These are phyloP conservation scores for Spatholobus suberectus DNA, from an alignment of 306 rosid species.

Conservation along the genomic window DNA sequence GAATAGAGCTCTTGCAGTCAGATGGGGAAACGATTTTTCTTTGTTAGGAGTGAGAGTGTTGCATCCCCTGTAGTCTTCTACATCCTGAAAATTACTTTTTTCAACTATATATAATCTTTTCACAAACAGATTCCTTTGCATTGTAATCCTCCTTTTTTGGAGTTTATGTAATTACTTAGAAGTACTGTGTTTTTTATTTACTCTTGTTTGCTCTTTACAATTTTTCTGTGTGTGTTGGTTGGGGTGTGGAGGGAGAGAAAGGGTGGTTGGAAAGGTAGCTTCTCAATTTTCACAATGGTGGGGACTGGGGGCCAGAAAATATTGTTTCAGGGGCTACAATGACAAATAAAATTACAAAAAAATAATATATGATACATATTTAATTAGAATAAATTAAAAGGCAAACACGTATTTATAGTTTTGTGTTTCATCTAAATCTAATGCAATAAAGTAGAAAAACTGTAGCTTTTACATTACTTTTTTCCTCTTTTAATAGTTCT, in stretches of 20 bases:
- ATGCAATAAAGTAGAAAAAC: background rate
- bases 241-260: background rate
- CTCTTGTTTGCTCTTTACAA: background rate
- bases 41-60: constrained; percentile 68
- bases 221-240: background rate
- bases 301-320: background rate
- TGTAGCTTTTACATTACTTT: background rate
- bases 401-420: background rate
- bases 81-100: constrained; percentile 29
- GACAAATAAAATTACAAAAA: no score
- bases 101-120: constrained; percentile 3
- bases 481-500: background rate
- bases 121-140: background rate
- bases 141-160: constrained; percentile 3
- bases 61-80: constrained; percentile 78
- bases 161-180: no score
- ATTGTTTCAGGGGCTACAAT: background rate
- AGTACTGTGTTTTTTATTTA: no score
- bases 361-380: background rate
- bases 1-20: constrained; percentile 76
- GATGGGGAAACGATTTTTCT: constrained; percentile 83
- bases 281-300: background rate
- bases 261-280: background rate
- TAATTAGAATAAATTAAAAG: background rate
- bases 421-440: background rate